These are phyloP conservation scores for Nicotiana tomentosiformis DNA, from an alignment of 257 asterid genomes.

Conservation along the genomic window DNA sequence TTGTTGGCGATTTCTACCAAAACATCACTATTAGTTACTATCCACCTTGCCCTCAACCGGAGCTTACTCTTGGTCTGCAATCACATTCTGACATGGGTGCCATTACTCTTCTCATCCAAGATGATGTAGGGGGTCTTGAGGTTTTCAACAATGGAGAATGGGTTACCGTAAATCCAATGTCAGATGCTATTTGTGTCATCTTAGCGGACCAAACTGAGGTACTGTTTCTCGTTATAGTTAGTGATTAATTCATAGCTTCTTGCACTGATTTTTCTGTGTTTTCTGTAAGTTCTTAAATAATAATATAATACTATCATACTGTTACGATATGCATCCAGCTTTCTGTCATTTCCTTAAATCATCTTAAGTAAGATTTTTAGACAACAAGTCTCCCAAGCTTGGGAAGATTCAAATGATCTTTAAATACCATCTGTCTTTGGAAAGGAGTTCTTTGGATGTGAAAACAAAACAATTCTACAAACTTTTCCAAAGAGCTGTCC, in stretches of 20 bases:
- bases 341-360: not conserved
- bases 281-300: not conserved
- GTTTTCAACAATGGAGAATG: slow-evolving; percentile 78
- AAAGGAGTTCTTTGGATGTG: not conserved
- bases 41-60: slow-evolving; percentile 96
- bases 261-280: not conserved
- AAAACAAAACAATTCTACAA: not conserved
- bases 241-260: not conserved
- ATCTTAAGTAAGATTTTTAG: not conserved
- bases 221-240: slow-evolving; percentile 7
- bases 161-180: slow-evolving; percentile 49
- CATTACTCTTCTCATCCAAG: slow-evolving; percentile 82
- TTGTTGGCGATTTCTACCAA: slow-evolving; percentile 72
- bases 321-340: not conserved
- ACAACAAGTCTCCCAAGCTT: not conserved
- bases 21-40: slow-evolving; percentile 80
- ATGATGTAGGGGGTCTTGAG: slow-evolving; percentile 91
- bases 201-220: slow-evolving; percentile 97
- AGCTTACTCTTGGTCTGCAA: slow-evolving; percentile 90
- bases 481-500: not conserved
- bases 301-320: not conserved
- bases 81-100: slow-evolving; percentile 90
- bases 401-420: not conserved
- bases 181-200: slow-evolving; percentile 67
- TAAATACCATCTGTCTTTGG: not conserved